phyloP scores from a whole-genome alignment of 2,329 filamentous ascomycete species.

The Xylariaceae sp. region DNA sequence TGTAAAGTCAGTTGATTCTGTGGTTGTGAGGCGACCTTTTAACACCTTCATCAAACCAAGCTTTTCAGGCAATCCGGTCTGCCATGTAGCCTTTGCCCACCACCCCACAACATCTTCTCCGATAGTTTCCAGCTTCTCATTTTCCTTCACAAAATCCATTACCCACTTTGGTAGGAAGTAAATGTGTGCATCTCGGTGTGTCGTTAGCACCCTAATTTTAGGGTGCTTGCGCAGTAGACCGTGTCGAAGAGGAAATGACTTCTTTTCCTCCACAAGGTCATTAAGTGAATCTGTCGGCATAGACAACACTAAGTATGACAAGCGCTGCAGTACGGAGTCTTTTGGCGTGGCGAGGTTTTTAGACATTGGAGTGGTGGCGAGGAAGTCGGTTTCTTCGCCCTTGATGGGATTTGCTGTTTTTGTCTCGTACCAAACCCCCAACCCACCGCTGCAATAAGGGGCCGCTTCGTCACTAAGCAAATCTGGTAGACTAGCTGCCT shows the following conservation, averaged over 20 bases:
- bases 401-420: conserved; percentile 78
- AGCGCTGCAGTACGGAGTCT: conserved; percentile 68
- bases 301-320: conserved; percentile 83
- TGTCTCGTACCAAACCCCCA: conserved; percentile 92
- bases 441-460: conserved; percentile 70
- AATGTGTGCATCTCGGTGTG: conserved; percentile 88
- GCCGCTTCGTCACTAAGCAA: conserved; percentile 56
- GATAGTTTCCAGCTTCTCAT: conserved; percentile 84
- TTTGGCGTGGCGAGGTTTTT: conserved; percentile 63
- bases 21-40: conserved; percentile 49
- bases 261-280: conserved; percentile 79
- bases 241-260: conserved; percentile 76
- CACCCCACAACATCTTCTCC: conserved; percentile 91
- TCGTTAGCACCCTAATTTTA: conserved; percentile 79
- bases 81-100: conserved; percentile 96
- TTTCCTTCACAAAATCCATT: conserved; percentile 79
- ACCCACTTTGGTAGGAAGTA: conserved; percentile 95
- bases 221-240: conserved; percentile 77
- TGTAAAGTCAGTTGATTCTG: conserved; percentile 47
- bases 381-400: conserved; percentile 91
- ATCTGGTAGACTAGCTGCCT: conserved; percentile 72
- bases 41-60: conserved; percentile 74
- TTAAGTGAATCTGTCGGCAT: conserved; percentile 90
- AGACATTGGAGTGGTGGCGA: conserved; percentile 76
- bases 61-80: conserved; percentile 79